Evolutionary conservation across 192 early-diverging fungal genomes (phyloP), one percentile per base, ranked within the genome.

Genomic region (Podila horticola): DNA sequence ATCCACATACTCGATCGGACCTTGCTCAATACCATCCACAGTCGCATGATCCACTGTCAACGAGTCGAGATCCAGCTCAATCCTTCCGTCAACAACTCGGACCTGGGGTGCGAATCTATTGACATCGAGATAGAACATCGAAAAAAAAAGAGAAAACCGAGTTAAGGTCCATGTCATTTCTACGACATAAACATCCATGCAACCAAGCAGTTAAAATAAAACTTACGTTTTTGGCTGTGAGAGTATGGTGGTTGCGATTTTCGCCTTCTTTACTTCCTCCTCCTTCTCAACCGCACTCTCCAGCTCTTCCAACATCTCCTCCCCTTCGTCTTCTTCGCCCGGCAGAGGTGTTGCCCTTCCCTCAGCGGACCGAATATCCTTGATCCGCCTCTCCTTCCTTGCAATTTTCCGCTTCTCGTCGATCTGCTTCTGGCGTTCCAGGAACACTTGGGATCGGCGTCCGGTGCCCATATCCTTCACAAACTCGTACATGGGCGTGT

Each of bases 401-500:
- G 67, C 62, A 13, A 65, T n/a, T 60, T 33, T 65, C n/a, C 59
- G 58, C 22, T 69, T 58, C 36, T 66, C 57, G 19, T 73, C 70
- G 26, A 69, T 59, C 30, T 55, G 24, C 36, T 81, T 73, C 49
- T 73, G 67, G 20, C 58, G 65, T 22, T 81, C 77, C 31, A 62
- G 12, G 34, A 59, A 81, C 0, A 66, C 34, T 13, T 59, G 66
- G 2, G 77, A 81, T 30, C 77, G 50, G 38, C 62, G 66, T 24
- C 77, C 77, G 17, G 49, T 26, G 41, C 77, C 77, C 55, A 81
- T 55, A 61, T 81, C 77, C 49, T 69, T 73, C 5, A 67, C 66
- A 33, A 81, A 81, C 63, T 81, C 66, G 19, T 69, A 73, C 77
- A 81, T 81, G n/a, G 57, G 71, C 20, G 71, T 81, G 58, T 81